These are phyloP conservation scores for Astrothelium subdiscretum DNA, from an alignment of 495 filamentous ascomycete species.

Conservation along the genomic window DNA sequence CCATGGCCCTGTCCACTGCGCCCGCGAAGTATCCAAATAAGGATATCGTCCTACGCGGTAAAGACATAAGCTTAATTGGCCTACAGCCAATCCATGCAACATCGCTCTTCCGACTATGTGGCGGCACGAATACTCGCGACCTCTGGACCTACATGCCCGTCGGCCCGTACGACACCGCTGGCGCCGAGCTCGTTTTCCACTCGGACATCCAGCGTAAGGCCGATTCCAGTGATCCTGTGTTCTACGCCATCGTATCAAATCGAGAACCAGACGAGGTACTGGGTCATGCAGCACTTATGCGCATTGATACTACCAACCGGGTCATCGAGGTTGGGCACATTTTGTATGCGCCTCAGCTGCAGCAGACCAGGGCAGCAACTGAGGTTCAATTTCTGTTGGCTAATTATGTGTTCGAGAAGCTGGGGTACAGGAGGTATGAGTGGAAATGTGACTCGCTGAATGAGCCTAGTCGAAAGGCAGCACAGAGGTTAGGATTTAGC, in stretches of 20 bases:
- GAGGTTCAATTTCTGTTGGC: conserved; percentile 41
- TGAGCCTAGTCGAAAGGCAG: conserved; percentile 35
- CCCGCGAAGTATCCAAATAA: conserved; percentile 3
- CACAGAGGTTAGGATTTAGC: conserved; percentile 40
- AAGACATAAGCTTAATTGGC: conserved; percentile 30
- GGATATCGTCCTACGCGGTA: conserved; percentile 22
- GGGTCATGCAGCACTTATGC: conserved; percentile 35
- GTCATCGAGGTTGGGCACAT: conserved; percentile 40
- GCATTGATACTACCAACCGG: conserved; percentile 31
- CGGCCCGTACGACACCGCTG: conserved; percentile 30
- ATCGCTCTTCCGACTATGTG: conserved; percentile 31
- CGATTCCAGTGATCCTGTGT: conserved; percentile 26
- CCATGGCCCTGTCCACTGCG: background rate
- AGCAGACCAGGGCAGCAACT: conserved; percentile 39
- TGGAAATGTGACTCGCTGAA: conserved; percentile 49
- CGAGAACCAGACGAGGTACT: conserved; percentile 19
- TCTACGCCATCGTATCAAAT: conserved; percentile 34
- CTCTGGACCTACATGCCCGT: conserved; percentile 39
- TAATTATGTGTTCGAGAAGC: conserved; percentile 34
- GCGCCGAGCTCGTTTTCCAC: conserved; percentile 19
- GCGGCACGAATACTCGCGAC: conserved; percentile 24
- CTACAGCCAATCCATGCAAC: conserved; percentile 29
- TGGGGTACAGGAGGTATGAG: conserved; percentile 44
- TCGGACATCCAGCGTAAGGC: conserved; percentile 20
- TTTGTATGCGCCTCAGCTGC: conserved; percentile 34